Evolutionary conservation across 495 filamentous ascomycete species (phyloP).

Genomic region (Lasiosphaeria hispida): DNA sequence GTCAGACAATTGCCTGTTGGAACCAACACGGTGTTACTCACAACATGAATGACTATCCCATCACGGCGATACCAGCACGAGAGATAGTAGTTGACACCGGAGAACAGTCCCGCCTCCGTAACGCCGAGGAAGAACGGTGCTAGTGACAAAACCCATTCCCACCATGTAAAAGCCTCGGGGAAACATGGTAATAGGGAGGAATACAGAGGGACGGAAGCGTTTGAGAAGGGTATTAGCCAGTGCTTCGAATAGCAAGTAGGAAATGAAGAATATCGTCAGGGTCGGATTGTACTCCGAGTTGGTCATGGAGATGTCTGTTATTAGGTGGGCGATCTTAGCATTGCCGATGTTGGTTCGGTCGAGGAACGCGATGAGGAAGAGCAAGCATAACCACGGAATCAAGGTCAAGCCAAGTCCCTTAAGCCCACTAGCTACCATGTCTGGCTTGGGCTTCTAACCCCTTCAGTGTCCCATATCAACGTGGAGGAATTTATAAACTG

Average conservation of each 20-base stretch:
- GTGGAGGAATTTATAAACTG: too few species aligned
- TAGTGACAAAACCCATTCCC: slow-evolving; percentile 63
- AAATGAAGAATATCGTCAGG: slow-evolving; percentile 84
- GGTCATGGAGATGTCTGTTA: slow-evolving; percentile 55
- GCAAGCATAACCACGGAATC: slow-evolving; percentile 77
- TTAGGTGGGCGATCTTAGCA: slow-evolving; percentile 70
- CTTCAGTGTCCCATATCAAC: too few species aligned
- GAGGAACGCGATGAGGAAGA: slow-evolving; percentile 76
- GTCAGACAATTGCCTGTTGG: too few species aligned
- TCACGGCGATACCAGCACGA: slow-evolving; percentile 64
- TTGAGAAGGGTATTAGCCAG: slow-evolving; percentile 82
- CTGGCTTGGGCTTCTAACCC: too few species aligned
- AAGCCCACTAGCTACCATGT: too few species aligned
- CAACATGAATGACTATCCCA: slow-evolving; percentile 53
- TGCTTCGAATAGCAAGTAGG: slow-evolving; percentile 77
- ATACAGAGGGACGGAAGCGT: slow-evolving; percentile 47
- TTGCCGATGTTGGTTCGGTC: slow-evolving; percentile 78
- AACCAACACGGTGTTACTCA: too few species aligned
- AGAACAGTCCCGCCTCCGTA: slow-evolving; percentile 69
- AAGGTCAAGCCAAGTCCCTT: slow-evolving; percentile 67
- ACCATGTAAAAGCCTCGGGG: slow-evolving; percentile 52
- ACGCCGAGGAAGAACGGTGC: slow-evolving; percentile 71
- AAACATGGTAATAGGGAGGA: slow-evolving; percentile 56
- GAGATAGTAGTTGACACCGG: slow-evolving; percentile 64
- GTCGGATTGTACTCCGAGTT: slow-evolving; percentile 62